Evolutionary conservation across 371 early-diverging fungal species (phyloP).

Genomic region (Hamiltosporidium tvaerminnensis): DNA sequence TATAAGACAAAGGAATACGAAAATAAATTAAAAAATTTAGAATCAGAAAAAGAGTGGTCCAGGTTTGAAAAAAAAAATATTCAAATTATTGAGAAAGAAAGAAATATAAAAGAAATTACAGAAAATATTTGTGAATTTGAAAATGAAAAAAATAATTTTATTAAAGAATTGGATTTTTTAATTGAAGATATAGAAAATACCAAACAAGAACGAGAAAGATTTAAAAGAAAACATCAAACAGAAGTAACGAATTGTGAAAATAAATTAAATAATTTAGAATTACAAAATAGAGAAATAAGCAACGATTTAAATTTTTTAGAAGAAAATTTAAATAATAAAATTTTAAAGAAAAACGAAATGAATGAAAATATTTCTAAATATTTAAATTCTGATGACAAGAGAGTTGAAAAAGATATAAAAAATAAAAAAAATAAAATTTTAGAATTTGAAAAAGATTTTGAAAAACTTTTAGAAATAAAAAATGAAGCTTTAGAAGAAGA

Average conservation of each 20-base stretch:
- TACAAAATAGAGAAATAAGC: conserved; percentile 10
- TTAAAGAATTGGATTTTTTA: conserved; percentile 2
- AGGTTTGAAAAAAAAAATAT: conserved; percentile 5
- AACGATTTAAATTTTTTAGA: conserved; percentile 17
- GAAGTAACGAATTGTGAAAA: conserved; percentile 8
- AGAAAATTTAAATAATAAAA: not conserved
- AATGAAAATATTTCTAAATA: not conserved
- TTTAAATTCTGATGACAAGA: too few species aligned
- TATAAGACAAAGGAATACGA: conserved; percentile 9
- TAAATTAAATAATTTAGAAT: not conserved
- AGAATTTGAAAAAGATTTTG: not conserved
- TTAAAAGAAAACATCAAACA: conserved; percentile 5
- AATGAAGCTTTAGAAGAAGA: conserved; percentile 1
- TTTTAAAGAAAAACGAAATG: not conserved
- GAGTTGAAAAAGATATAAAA: conserved; percentile 3
- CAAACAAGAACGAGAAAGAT: not conserved
- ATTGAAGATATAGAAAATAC: not conserved
- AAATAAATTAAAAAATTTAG: conserved; percentile 16
- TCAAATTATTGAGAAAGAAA: conserved; percentile 5
- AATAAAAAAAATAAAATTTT: conserved; percentile 7
- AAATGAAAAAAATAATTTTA: conserved; percentile 11
- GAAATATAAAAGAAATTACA: too few species aligned
- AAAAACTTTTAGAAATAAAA: conserved; percentile 1
- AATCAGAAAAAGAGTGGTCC: conserved; percentile 38
- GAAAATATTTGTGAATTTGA: conserved; percentile 4